Conservation (phyloP, 2,329 filamentous ascomycete genomes). For the Colletotrichum gigasporum region DNA sequence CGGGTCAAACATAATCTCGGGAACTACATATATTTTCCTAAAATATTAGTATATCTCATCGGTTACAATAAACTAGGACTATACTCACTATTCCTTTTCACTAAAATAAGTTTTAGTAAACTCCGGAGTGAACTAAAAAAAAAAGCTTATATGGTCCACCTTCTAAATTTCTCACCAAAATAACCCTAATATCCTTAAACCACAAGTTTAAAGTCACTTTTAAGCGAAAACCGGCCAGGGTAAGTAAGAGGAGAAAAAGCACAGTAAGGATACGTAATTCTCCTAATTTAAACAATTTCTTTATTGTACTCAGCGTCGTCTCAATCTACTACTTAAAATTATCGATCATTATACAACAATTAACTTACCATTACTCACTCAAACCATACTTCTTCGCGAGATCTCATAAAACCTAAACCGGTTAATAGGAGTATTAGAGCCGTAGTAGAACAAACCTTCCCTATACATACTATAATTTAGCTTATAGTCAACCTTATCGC, state of each 20-base stretch:
- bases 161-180: constrained; percentile 30
- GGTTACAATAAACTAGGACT: not conserved
- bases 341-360: constrained; percentile 37
- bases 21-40: not conserved
- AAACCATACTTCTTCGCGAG: constrained; percentile 36
- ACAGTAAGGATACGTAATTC: constrained; percentile 35
- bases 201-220: constrained; percentile 29
- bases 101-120: constrained; percentile 39
- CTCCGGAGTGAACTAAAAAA: constrained; percentile 29
- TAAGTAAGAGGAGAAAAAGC: constrained; percentile 37
- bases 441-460: constrained; percentile 4
- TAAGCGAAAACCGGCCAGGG: constrained; percentile 28
- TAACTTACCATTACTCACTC: constrained; percentile 13
- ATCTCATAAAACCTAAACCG: constrained; percentile 34
- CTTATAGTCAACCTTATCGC: constrained; percentile 29
- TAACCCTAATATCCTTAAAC: constrained; percentile 31
- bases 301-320: constrained; percentile 38
- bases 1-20: not conserved
- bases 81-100: not conserved
- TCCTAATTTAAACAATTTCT: constrained; percentile 37
- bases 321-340: constrained; percentile 36
- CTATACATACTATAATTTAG: constrained; percentile 32
- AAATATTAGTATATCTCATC: not conserved
- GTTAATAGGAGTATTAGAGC: not conserved
- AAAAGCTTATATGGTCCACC: constrained; percentile 30